phyloP scores from a whole-genome alignment of 495 filamentous ascomycete species.

The Penicillium steckii region DNA sequence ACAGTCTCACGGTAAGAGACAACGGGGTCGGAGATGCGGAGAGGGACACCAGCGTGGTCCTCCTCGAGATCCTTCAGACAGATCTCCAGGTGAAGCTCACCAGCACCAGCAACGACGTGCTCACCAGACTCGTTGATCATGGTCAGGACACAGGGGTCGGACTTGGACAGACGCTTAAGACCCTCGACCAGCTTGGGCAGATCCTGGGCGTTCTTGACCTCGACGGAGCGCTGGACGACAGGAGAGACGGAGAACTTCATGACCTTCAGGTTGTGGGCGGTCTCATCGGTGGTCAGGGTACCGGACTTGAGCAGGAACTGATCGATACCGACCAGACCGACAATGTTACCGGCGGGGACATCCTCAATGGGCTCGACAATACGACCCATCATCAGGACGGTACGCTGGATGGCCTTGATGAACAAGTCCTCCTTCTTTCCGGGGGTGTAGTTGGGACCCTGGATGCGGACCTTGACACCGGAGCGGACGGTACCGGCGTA shows the following conservation, averaged over 20 bases:
- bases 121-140: slow-evolving; percentile 88
- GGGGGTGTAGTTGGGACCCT: slow-evolving; percentile 97
- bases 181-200: slow-evolving; percentile 99
- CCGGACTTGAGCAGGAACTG: slow-evolving; percentile 99
- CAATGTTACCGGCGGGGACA: slow-evolving; percentile 98
- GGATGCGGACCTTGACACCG: slow-evolving; percentile 99
- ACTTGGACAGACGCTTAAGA: slow-evolving; percentile 99
- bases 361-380: slow-evolving; percentile 99
- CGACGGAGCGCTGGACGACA: slow-evolving; percentile 96
- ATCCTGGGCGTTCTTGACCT: slow-evolving; percentile 99
- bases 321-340: slow-evolving; percentile 98
- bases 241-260: slow-evolving; percentile 99
- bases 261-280: slow-evolving; percentile 99
- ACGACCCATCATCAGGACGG: slow-evolving; percentile 99
- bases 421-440: slow-evolving; percentile 99
- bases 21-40: slow-evolving; percentile 95
- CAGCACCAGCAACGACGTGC: slow-evolving; percentile 98
- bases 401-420: slow-evolving; percentile 99
- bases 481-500: slow-evolving; percentile 97
- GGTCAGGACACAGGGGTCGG: slow-evolving; percentile 95
- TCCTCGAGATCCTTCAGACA: slow-evolving; percentile 99
- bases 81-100: slow-evolving; percentile 99
- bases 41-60: slow-evolving; percentile 97
- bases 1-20: slow-evolving; percentile 98
- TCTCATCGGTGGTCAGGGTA: slow-evolving; percentile 95